These are phyloP conservation scores for Thozetella sp. DNA, from an alignment of 495 filamentous ascomycete genomes.

Conservation along the genomic window DNA sequence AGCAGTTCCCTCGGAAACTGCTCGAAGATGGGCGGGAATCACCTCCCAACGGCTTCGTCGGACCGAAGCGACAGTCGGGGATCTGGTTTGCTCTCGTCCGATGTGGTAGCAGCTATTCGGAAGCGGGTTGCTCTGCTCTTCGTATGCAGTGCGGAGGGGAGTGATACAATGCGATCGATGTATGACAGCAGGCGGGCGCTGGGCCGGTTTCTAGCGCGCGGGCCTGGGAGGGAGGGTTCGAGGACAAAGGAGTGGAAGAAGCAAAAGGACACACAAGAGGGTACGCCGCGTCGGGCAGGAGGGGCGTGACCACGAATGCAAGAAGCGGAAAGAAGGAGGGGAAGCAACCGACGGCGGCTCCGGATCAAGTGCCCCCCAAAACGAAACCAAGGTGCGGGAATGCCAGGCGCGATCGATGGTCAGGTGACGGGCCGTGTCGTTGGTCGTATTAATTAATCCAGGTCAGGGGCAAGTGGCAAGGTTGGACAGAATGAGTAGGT, in stretches of 20 bases:
- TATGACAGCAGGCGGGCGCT: not conserved
- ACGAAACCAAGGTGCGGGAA: not conserved
- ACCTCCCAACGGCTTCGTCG: conserved; percentile 5
- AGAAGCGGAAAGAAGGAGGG: not conserved
- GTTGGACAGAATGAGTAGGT: too few species aligned
- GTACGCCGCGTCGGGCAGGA: not conserved
- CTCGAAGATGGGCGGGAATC: conserved; percentile 16
- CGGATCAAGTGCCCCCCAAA: not conserved
- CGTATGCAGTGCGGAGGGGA: not conserved
- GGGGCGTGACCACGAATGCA: not conserved
- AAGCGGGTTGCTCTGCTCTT: not conserved
- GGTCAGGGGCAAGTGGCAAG: not conserved
- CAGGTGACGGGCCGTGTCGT: not conserved
- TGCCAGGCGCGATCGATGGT: not conserved
- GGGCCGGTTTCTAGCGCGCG: not conserved
- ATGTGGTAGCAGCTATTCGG: not conserved
- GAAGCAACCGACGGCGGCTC: not conserved
- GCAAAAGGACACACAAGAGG: too few species aligned
- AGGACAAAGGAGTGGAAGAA: conserved; percentile 8
- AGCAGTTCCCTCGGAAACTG: conserved; percentile 33
- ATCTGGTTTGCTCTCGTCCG: too few species aligned
- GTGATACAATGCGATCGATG: conserved; percentile 6
- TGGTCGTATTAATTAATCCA: not conserved
- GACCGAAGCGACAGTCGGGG: not conserved
- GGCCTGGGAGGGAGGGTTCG: not conserved